Conservation (phyloP, 805 yeast genomes). For the Teunomyces atbi region DNA sequence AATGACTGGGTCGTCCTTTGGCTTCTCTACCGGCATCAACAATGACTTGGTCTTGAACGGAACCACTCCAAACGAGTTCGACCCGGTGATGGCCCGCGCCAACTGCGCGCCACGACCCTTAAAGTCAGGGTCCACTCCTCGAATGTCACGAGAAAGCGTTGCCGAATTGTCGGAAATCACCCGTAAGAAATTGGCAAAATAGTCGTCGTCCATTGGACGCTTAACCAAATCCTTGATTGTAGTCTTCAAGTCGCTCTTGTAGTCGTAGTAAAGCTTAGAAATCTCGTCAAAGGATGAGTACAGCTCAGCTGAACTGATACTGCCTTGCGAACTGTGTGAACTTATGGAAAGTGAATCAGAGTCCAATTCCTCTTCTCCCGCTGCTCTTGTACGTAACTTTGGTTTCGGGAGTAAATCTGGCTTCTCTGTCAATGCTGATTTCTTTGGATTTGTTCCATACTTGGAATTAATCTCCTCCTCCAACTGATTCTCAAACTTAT, state of each 20-base stretch:
- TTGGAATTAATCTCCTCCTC: constrained; percentile 28
- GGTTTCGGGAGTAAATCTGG: no score
- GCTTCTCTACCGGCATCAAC: constrained; percentile 29
- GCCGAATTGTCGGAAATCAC: constrained; percentile 35
- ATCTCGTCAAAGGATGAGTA: constrained; percentile 42
- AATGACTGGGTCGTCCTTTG: background rate
- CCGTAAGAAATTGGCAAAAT: constrained; percentile 25
- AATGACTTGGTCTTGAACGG: constrained; percentile 44
- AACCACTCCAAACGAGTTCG: constrained; percentile 36
- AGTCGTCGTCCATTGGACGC: constrained; percentile 22
- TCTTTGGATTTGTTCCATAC: background rate
- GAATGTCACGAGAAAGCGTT: constrained; percentile 34
- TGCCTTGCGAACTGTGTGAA: constrained; percentile 16
- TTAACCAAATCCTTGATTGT: constrained; percentile 13
- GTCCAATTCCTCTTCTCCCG: background rate
- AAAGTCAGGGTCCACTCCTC: constrained; percentile 37
- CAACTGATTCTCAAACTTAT: constrained; percentile 46
- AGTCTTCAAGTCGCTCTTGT: constrained; percentile 20
- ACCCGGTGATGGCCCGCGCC: constrained; percentile 43
- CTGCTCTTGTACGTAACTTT: background rate
- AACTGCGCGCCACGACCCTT: constrained; percentile 41
- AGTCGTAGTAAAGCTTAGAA: constrained; percentile 28
- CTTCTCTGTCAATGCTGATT: background rate
- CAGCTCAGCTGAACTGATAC: constrained; percentile 22
- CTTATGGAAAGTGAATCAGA: constrained; percentile 14